Evolutionary conservation across 2,329 filamentous ascomycete species (phyloP).

Genomic region (Ophiostoma ips): DNA sequence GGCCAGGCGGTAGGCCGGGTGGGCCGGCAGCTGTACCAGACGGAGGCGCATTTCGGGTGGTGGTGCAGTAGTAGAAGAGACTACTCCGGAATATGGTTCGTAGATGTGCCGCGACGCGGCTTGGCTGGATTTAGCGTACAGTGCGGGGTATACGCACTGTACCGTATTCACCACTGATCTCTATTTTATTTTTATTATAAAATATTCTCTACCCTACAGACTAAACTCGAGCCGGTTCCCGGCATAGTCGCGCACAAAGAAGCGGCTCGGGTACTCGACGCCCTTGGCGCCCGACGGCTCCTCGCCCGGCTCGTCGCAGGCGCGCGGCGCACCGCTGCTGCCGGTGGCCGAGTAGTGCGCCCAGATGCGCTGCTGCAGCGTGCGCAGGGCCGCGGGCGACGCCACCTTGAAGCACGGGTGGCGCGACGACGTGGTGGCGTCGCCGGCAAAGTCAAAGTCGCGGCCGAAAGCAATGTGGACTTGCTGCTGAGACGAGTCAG

Average conservation of each 20-base stretch:
- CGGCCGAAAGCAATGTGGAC: conserved; percentile 38
- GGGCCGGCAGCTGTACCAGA: conserved; percentile 25
- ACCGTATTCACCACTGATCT: not conserved
- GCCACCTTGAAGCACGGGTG: conserved; percentile 46
- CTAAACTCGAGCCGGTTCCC: conserved; percentile 41
- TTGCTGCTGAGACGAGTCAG: conserved; percentile 31
- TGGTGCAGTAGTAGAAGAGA: not conserved
- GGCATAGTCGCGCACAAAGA: conserved; percentile 46
- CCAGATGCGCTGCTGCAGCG: conserved; percentile 34
- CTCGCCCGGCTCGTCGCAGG: conserved; percentile 41
- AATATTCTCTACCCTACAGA: conserved; percentile 18
- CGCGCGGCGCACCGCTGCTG: conserved; percentile 34
- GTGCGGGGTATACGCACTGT: too few relatives aligned
- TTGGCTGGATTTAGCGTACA: too few relatives aligned
- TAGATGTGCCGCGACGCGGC: too few relatives aligned
- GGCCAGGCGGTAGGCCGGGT: conserved; percentile 25
- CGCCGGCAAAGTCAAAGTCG: conserved; percentile 17
- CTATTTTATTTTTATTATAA: not conserved
- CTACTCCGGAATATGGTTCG: too few relatives aligned
- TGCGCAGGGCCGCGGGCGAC: conserved; percentile 30
- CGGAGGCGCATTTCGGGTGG: conserved; percentile 19
- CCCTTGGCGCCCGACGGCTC: conserved; percentile 30
- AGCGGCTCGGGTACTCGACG: conserved; percentile 45
- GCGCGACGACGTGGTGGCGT: conserved; percentile 24
- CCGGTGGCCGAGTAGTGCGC: conserved; percentile 33